Evolutionary conservation across 225 moss, liverwort and hornwort species (phyloP).

Genomic region (Sphagnum tenellum): DNA sequence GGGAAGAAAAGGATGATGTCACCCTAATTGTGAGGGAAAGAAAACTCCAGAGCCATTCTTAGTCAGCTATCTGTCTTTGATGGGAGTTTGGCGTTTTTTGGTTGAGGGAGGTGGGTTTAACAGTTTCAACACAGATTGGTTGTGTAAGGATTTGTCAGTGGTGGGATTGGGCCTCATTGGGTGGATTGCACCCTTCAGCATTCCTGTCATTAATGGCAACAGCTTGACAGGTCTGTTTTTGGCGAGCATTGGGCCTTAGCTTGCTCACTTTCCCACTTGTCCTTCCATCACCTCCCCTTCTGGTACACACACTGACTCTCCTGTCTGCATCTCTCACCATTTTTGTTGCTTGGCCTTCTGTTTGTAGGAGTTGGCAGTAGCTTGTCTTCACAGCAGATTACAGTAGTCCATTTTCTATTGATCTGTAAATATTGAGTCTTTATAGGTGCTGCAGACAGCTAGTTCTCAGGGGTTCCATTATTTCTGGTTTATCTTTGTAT

Average conservation of each 20-base stretch:
- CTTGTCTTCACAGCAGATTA: too few relatives aligned
- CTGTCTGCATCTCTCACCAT: too few relatives aligned
- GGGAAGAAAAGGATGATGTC: too few relatives aligned
- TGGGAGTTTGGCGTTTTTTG: background rate
- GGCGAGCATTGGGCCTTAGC: conserved; percentile 82
- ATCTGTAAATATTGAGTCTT: background rate
- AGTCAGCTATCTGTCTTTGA: too few relatives aligned
- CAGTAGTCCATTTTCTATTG: too few relatives aligned
- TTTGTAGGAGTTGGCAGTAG: too few relatives aligned
- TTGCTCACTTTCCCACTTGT: conserved; percentile 84
- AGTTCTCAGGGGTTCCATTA: too few relatives aligned
- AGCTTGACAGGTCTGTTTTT: conserved; percentile 85
- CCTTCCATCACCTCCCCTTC: conserved; percentile 90
- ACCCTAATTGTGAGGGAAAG: too few relatives aligned
- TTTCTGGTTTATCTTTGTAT: too few relatives aligned
- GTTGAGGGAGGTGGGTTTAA: background rate
- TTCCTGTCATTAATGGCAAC: conserved; percentile 77
- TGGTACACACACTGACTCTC: conserved; percentile 32
- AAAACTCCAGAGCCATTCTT: too few relatives aligned
- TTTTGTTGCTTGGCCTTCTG: too few relatives aligned
- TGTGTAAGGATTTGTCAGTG: conserved; percentile 87
- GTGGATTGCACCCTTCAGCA: conserved; percentile 87
- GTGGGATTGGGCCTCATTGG: conserved; percentile 89
- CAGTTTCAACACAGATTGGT: conserved; percentile 69
- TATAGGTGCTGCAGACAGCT: background rate